These are phyloP conservation scores for Aurinia saxatilis DNA, from an alignment of 345 rosid species.

Conservation along the genomic window DNA sequence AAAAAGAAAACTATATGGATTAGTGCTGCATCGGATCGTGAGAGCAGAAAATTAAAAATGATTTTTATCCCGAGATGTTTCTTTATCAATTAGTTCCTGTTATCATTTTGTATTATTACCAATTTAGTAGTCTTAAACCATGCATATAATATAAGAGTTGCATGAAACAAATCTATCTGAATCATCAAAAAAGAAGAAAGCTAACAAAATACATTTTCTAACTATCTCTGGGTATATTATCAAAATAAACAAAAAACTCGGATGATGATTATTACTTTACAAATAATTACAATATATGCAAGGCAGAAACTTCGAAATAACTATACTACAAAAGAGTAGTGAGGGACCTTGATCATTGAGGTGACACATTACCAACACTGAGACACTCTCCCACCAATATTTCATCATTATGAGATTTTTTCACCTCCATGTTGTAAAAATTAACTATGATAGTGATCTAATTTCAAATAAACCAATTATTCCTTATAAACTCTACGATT, in stretches of 20 bases:
- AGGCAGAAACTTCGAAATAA: slow-evolving; percentile 15
- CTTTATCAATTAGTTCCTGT: not conserved
- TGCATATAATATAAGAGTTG: not conserved
- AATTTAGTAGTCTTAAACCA: slow-evolving; percentile 10
- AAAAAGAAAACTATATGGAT: slow-evolving; percentile 11
- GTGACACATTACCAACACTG: slow-evolving; percentile 30
- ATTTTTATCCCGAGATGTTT: not conserved
- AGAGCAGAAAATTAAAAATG: not conserved
- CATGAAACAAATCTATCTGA: not conserved
- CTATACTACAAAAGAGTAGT: slow-evolving; percentile 20
- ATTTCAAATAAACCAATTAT: not conserved
- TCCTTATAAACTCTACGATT: not conserved
- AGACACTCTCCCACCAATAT: slow-evolving; percentile 29
- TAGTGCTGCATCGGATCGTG: slow-evolving; percentile 27
- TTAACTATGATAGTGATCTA: not conserved
- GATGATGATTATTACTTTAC: not conserved
- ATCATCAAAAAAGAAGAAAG: not conserved
- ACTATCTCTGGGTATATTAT: not conserved
- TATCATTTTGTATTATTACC: not conserved
- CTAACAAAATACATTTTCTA: slow-evolving; percentile 6
- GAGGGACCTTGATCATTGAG: slow-evolving; percentile 26
- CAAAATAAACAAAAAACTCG: not conserved
- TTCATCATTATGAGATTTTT: slow-evolving; percentile 15
- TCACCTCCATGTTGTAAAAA: not conserved
- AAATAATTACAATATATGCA: not conserved